A percentile compares a stretch with the other conserved stretches of the same genome.
Evolutionary conservation across 352 stramenopile species (phyloP).

Genomic region (Aphanomyces cochlioides): DNA sequence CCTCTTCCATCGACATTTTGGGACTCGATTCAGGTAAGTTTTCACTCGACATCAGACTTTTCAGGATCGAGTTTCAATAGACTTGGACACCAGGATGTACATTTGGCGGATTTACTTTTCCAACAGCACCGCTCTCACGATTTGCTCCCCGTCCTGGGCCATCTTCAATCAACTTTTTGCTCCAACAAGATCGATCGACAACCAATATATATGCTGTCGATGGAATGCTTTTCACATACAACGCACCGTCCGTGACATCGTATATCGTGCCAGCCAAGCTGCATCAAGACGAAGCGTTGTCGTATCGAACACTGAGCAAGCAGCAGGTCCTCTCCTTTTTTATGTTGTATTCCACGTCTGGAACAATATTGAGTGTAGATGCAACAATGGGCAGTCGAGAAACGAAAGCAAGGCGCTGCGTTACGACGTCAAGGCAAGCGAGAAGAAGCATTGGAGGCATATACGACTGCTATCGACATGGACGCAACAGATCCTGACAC

Average conservation of each 20-base stretch:
- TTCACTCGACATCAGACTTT: background rate
- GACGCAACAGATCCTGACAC: constrained; percentile 11
- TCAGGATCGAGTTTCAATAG: background rate
- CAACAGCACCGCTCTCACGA: background rate
- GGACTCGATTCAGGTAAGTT: background rate
- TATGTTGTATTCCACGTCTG: constrained; percentile 3
- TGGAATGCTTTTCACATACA: constrained; percentile 28
- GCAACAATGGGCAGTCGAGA: constrained; percentile 19
- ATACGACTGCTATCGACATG: constrained; percentile 23
- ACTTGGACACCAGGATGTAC: constrained; percentile 18
- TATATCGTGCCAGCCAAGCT: constrained; percentile 24
- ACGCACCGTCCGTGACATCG: constrained; percentile 27
- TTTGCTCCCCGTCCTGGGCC: background rate
- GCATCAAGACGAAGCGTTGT: constrained; percentile 23
- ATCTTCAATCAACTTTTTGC: constrained; percentile 16
- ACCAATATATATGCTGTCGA: constrained; percentile 25
- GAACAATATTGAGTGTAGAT: constrained; percentile 24
- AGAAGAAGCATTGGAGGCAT: constrained; percentile 3
- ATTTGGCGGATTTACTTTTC: constrained; percentile 29
- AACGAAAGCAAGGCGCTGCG: constrained; percentile 5
- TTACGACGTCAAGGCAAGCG: constrained; percentile 4
- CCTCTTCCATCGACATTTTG: background rate
- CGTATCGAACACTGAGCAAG: constrained; percentile 24
- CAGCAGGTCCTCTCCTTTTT: constrained; percentile 18
- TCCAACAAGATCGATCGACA: constrained; percentile 5